Evolutionary conservation across 768 basidiomycete genomes (phyloP).

Genomic region (Hypholoma fasciculare): DNA sequence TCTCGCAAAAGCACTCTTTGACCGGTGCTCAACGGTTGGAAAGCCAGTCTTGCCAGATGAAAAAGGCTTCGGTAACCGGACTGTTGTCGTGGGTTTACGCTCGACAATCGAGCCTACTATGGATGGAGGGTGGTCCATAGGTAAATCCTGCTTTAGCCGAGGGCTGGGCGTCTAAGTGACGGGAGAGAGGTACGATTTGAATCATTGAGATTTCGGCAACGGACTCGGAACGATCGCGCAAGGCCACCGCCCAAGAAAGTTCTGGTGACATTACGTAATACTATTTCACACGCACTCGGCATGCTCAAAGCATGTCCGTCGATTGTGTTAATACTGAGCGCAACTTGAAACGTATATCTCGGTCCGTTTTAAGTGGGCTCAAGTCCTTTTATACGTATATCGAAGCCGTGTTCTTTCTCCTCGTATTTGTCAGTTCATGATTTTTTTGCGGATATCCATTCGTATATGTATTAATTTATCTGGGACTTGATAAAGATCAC

Average conservation of each 20-base stretch:
- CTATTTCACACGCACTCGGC: not conserved
- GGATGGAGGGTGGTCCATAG: slow-evolving; percentile 20
- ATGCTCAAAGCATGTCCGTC: too few species aligned
- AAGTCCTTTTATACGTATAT: too few species aligned
- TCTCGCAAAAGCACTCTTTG: slow-evolving; percentile 60
- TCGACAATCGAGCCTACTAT: slow-evolving; percentile 50
- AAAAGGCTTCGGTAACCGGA: slow-evolving; percentile 26
- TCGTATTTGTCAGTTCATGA: too few species aligned
- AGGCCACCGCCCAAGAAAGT: slow-evolving; percentile 10
- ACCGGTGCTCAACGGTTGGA: slow-evolving; percentile 64
- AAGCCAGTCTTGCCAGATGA: slow-evolving; percentile 49
- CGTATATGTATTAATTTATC: too few species aligned
- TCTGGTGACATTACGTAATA: slow-evolving; percentile 25
- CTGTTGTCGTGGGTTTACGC: slow-evolving; percentile 32
- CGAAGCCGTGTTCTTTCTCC: too few species aligned
- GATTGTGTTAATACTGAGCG: too few species aligned
- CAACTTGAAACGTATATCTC: too few species aligned
- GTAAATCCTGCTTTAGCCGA: not conserved
- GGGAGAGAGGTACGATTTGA: not conserved
- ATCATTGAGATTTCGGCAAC: slow-evolving; percentile 1
- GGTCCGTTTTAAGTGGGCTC: too few species aligned
- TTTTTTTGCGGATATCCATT: too few species aligned
- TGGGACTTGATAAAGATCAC: too few species aligned
- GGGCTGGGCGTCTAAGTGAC: not conserved
- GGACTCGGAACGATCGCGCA: not conserved